Evolutionary conservation across 805 yeast genomes (phyloP).

Genomic region (Candida mattraensis): DNA sequence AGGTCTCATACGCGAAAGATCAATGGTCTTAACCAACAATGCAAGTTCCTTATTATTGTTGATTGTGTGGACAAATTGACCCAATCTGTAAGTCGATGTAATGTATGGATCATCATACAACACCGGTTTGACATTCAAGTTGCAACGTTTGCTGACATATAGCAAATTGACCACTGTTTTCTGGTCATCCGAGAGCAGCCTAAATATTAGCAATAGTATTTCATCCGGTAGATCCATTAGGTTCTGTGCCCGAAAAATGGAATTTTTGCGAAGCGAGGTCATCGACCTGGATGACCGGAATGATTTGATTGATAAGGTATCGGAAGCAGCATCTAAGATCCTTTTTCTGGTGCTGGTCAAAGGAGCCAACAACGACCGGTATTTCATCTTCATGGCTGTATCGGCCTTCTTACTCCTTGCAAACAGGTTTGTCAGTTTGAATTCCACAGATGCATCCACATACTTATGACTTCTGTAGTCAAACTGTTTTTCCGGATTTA

Average conservation of each 20-base stretch:
- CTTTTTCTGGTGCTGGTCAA: slow-evolving; percentile 28
- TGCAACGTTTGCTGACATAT: slow-evolving; percentile 51
- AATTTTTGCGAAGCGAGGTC: slow-evolving; percentile 9
- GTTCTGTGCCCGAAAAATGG: slow-evolving; percentile 10
- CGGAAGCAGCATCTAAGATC: slow-evolving; percentile 41
- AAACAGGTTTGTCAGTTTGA: slow-evolving; percentile 16
- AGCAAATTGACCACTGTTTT: slow-evolving; percentile 44
- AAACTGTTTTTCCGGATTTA: slow-evolving; percentile 48
- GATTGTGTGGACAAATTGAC: slow-evolving; percentile 74
- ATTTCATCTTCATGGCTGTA: slow-evolving; percentile 43
- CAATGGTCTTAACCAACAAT: slow-evolving; percentile 51
- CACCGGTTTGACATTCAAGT: slow-evolving; percentile 50
- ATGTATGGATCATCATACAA: slow-evolving; percentile 57
- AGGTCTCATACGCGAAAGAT: slow-evolving; percentile 51
- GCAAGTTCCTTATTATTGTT: slow-evolving; percentile 58
- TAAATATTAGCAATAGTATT: slow-evolving; percentile 39
- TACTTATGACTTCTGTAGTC: slow-evolving; percentile 50
- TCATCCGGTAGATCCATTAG: slow-evolving; percentile 42
- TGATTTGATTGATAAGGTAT: slow-evolving; percentile 41
- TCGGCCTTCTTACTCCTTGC: slow-evolving; percentile 12
- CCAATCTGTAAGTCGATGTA: slow-evolving; percentile 73
- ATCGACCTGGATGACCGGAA: slow-evolving; percentile 31
- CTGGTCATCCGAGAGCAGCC: slow-evolving; percentile 36
- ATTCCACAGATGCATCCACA: slow-evolving; percentile 26
- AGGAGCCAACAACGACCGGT: slow-evolving; percentile 44